A percentile compares a stretch with the other conserved stretches of the same genome.
These are phyloP conservation scores for Diaporthe sp. DNA, from an alignment of 2,329 filamentous ascomycete species.

Conservation along the genomic window DNA sequence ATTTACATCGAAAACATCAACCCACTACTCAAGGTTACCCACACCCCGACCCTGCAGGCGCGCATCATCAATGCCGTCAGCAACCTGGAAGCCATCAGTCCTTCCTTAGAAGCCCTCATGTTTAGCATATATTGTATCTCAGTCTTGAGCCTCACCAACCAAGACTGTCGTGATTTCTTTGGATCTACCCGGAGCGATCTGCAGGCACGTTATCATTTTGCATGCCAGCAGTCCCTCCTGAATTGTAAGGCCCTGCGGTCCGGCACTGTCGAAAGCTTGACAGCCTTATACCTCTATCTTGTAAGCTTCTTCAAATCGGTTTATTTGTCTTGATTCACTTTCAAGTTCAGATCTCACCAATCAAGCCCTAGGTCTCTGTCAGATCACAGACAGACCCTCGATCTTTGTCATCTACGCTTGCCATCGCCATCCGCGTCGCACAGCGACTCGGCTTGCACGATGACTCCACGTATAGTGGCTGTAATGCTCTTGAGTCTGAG, in stretches of 20 bases:
- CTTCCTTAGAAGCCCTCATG: constrained; percentile 65
- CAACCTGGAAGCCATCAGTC: constrained; percentile 54
- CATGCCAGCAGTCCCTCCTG: constrained; percentile 65
- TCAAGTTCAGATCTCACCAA: not conserved
- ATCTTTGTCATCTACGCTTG: constrained; percentile 65
- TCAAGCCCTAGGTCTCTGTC: constrained; percentile 58
- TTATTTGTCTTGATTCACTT: too few species aligned
- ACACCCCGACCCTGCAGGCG: constrained; percentile 66
- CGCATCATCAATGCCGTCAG: constrained; percentile 63
- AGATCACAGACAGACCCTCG: constrained; percentile 58
- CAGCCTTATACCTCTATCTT: constrained; percentile 69
- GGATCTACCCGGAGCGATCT: constrained; percentile 55
- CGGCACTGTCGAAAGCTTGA: constrained; percentile 64
- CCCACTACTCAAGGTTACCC: constrained; percentile 70
- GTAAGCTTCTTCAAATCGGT: constrained; percentile 49
- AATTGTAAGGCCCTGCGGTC: constrained; percentile 64
- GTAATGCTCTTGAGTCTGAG: constrained; percentile 63
- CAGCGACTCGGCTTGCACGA: constrained; percentile 67
- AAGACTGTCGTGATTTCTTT: constrained; percentile 58
- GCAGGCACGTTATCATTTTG: constrained; percentile 58
- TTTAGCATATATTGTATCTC: constrained; percentile 65
- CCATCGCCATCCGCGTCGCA: constrained; percentile 68
- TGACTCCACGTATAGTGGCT: constrained; percentile 53
- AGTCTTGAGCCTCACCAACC: constrained; percentile 55
- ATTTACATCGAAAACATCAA: constrained; percentile 70